Conservation (phyloP, 2,329 filamentous ascomycete genomes). For the Stenocarpella maydis region DNA sequence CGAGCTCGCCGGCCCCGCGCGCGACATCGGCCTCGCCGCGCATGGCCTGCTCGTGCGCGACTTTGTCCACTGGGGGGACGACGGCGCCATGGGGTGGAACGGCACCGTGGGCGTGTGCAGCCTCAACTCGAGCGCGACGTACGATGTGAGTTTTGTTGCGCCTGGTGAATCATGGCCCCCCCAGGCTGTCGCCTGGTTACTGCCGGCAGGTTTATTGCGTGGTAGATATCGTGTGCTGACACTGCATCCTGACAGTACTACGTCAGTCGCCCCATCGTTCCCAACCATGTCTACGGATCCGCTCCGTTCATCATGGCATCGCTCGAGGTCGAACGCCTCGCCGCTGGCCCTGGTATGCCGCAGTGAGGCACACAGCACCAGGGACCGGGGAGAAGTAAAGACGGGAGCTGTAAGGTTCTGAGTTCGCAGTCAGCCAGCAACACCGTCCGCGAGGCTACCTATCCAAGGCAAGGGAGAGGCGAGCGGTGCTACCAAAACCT, state of each 20-base stretch:
- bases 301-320: constrained; percentile 49
- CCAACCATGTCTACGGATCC: constrained; percentile 50
- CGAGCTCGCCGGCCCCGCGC: neutral
- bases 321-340: constrained; percentile 45
- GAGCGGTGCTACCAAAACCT: no score
- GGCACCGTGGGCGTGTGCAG: constrained; percentile 51
- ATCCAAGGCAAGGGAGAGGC: no score
- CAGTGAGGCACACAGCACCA: no score
- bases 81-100: constrained; percentile 42
- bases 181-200: no score
- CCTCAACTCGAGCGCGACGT: constrained; percentile 51
- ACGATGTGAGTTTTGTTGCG: constrained; percentile 38
- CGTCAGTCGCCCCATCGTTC: constrained; percentile 46
- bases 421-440: no score
- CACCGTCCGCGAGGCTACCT: no score
- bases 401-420: no score
- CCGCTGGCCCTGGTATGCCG: fast-evolving
- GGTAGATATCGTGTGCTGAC: no score
- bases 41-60: neutral
- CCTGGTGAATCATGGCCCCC: no score
- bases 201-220: no score
- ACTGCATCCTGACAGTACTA: constrained; percentile 43
- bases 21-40: constrained; percentile 6
- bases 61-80: constrained; percentile 24
- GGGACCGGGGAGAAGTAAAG: no score